Evolutionary conservation across 441 rosid genomes (phyloP), one percentile per base, ranked within the genome.

Genomic region (Aleurites moluccanus): DNA sequence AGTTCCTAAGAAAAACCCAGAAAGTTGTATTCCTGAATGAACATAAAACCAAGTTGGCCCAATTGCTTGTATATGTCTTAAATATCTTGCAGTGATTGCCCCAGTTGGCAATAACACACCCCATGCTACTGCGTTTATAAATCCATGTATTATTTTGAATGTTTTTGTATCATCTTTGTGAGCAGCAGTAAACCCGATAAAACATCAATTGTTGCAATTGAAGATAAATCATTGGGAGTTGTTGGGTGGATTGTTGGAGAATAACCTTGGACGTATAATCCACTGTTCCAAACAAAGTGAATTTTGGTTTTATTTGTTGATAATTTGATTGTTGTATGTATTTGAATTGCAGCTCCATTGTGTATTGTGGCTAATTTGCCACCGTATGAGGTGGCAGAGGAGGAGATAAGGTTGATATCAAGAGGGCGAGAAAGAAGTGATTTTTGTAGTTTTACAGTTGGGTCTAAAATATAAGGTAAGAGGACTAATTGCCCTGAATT

Each of bases 181-280:
- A 14, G 77, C 44, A 16, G 85, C 88, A 1, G 88, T 74, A 79
- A 67, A 45, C 94, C 96, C 0, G 97, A 92, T 73, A 88, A 67
- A 81, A 92, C 83, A 61, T 95, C 88, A 25, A 95, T 78, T 30
- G 98, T 93, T 61, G 96, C 75, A 68, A 84, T 80, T 28, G 98
- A 94, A 60, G 97, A 91, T 60, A 95, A 91, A 71, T 92, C 98
- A 6, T 77, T 90, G 6, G 92, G 80, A 28, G 93, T 90, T 0
- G 99, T 95, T 1, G 99, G 98, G 69, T 95, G 99, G 81, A 92
- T 92, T 21, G 99, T 87, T 5, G 99, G 99, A 35, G 99, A 95
- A 77, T 95, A 95, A 57, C 98, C 99, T 81, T 95, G 99, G n/a
- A 92, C 98, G 16, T 95, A 91, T 1, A 95, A 87, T 33, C 99